phyloP scores from a whole-genome alignment of 2,329 filamentous ascomycete species.

The Colletotrichum graminicola region DNA sequence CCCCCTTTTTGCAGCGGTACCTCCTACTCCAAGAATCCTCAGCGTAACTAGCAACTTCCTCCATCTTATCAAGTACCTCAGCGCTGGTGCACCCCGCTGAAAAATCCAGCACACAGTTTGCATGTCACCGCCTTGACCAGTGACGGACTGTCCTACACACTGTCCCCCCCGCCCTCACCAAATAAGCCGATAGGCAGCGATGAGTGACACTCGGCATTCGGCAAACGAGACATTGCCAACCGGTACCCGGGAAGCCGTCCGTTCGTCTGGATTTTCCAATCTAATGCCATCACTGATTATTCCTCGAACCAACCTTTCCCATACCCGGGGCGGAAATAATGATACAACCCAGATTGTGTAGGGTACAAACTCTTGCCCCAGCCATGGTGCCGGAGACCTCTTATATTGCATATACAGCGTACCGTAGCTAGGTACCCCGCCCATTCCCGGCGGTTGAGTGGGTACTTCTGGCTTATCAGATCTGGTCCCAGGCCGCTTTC shows the following conservation, averaged over 20 bases:
- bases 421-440: slow-evolving; percentile 20
- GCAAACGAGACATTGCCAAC: background rate
- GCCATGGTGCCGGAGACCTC: background rate
- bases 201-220: background rate
- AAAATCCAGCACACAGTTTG: slow-evolving; percentile 2
- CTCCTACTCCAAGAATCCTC: background rate
- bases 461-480: slow-evolving; percentile 40
- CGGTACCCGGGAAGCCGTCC: background rate
- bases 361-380: background rate
- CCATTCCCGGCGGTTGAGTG: slow-evolving; percentile 33
- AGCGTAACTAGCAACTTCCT: background rate
- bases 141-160: background rate
- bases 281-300: background rate
- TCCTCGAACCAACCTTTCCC: background rate
- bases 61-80: slow-evolving; percentile 32
- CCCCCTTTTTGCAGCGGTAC: slow-evolving; percentile 5
- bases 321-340: background rate
- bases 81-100: background rate
- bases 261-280: slow-evolving; percentile 1
- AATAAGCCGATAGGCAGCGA: slow-evolving; percentile 8
- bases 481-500: slow-evolving; percentile 29
- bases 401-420: slow-evolving; percentile 9
- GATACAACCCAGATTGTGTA: slow-evolving; percentile 3
- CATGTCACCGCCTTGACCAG: background rate
- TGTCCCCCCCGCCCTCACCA: slow-evolving; percentile 5